These are phyloP conservation scores for Conidiobolus coronatus DNA, from an alignment of 371 early-diverging fungal genomes.

Conservation along the genomic window DNA sequence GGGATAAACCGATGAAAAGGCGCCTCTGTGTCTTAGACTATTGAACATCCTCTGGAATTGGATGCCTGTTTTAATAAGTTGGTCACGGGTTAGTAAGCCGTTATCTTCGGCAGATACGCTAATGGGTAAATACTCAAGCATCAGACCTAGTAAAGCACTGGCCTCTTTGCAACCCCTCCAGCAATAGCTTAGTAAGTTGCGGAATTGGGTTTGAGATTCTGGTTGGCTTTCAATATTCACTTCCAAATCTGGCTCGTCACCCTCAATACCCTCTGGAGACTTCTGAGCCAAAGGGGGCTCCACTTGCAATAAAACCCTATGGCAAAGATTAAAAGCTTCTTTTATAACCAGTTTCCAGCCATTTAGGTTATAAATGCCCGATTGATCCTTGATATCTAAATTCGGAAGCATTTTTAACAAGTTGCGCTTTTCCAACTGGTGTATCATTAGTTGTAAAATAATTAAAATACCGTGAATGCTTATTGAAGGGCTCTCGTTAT, in stretches of 20 bases:
- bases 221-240: background rate
- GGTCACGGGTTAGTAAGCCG: background rate
- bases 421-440: too few relatives aligned
- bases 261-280: background rate
- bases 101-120: background rate
- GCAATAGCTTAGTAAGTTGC: constrained; percentile 51
- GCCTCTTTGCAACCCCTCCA: constrained; percentile 86
- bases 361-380: too few relatives aligned
- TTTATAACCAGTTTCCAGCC: background rate
- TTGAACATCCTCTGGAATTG: background rate
- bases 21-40: background rate
- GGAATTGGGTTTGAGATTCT: constrained; percentile 8
- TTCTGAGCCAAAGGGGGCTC: background rate
- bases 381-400: too few relatives aligned
- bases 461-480: too few relatives aligned
- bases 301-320: background rate
- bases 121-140: background rate
- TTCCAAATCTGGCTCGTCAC: background rate
- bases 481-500: too few relatives aligned
- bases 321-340: background rate
- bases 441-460: too few relatives aligned
- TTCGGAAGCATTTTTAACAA: too few relatives aligned
- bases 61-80: background rate
- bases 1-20: background rate
- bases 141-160: constrained; percentile 7